phyloP scores from a whole-genome alignment of 2,329 filamentous ascomycete genomes.

The Diaporthe citrichinensis region DNA sequence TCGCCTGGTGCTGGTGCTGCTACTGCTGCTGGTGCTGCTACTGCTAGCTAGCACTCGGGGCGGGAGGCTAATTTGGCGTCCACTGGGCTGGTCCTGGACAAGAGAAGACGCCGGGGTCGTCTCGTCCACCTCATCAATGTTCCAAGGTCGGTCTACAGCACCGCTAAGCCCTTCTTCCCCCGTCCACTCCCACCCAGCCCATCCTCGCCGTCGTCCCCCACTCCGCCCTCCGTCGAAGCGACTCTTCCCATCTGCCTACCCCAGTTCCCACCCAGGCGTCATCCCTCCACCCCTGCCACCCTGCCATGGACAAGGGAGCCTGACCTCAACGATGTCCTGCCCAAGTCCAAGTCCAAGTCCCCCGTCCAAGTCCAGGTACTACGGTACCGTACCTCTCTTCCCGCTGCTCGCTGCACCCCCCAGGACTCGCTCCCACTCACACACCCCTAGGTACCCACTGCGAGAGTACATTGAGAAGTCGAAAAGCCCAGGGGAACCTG shows the following conservation, averaged over 20 bases:
- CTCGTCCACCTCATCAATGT: slow-evolving; percentile 29
- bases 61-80: slow-evolving; percentile 36
- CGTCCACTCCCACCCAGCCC: slow-evolving; percentile 21
- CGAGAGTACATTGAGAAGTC: slow-evolving; percentile 6
- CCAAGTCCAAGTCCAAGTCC: not conserved
- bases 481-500: slow-evolving; percentile 5
- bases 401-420: slow-evolving; percentile 15
- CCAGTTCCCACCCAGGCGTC: slow-evolving; percentile 33
- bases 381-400: slow-evolving; percentile 3
- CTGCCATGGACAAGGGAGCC: slow-evolving; percentile 23
- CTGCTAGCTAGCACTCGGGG: not conserved
- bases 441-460: slow-evolving; percentile 30
- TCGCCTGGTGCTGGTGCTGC: not conserved
- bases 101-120: slow-evolving; percentile 13
- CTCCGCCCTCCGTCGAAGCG: slow-evolving; percentile 24
- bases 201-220: slow-evolving; percentile 28
- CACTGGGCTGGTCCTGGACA: slow-evolving; percentile 24
- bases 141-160: slow-evolving; percentile 17
- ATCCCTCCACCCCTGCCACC: slow-evolving; percentile 31
- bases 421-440: slow-evolving; percentile 6
- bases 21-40: not conserved
- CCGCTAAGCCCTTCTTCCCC: slow-evolving; percentile 29
- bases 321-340: slow-evolving; percentile 20
- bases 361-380: slow-evolving; percentile 24
- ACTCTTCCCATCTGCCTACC: slow-evolving; percentile 29